Conservation (phyloP, 371 early-diverging fungal species). For the Nematocida ironsii region DNA sequence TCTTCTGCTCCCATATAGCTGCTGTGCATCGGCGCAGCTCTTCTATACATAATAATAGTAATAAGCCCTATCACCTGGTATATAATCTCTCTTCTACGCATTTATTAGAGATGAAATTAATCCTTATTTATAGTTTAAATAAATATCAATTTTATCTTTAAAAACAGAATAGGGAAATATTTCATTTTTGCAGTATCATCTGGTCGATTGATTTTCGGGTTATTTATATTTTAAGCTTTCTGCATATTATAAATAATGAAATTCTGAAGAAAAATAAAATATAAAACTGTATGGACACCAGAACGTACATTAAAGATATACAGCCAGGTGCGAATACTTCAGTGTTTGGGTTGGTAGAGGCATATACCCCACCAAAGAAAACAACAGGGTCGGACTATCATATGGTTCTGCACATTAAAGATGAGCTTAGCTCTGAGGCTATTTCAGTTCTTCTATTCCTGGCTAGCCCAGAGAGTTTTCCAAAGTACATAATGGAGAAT, state of each 20-base stretch:
- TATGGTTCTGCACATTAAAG: conserved; percentile 2
- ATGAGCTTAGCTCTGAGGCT: neutral
- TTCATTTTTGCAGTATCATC: neutral
- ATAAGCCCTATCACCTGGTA: too few species aligned
- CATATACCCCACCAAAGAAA: conserved; percentile 2
- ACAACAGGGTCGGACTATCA: conserved; percentile 21
- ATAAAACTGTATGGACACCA: conserved; percentile 3
- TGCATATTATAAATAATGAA: neutral
- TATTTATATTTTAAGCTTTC: neutral
- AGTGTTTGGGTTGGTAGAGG: neutral
- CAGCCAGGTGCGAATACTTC: neutral
- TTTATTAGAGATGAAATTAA: neutral
- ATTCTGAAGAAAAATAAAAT: conserved; percentile 1
- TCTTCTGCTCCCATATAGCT: too few species aligned
- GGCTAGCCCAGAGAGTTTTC: conserved; percentile 12
- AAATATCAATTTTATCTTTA: conserved; percentile 19
- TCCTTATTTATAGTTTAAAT: neutral
- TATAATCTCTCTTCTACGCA: too few species aligned
- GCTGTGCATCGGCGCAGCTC: too few species aligned
- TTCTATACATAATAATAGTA: too few species aligned
- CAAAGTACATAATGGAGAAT: conserved; percentile 4
- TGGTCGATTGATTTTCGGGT: neutral
- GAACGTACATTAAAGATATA: conserved; percentile 24
- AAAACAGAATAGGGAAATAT: neutral
- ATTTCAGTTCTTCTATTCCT: conserved; percentile 1